Evolutionary conservation across 768 basidiomycete genomes (phyloP).

Genomic region (Suillus bovinus): DNA sequence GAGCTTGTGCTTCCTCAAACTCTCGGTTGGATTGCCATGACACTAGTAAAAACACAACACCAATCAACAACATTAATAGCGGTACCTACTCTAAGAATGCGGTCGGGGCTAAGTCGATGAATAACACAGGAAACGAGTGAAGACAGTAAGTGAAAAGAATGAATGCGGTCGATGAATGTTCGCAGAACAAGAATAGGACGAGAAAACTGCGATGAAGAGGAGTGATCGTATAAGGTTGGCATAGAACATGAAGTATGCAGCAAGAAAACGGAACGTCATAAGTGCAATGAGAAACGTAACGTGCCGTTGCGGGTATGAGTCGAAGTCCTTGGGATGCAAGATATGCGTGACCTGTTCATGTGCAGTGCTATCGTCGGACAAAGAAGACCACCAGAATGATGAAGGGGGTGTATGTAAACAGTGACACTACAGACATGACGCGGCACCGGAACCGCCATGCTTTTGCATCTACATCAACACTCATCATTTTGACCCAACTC

Average conservation of each 20-base stretch:
- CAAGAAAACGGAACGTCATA: conserved; percentile 10
- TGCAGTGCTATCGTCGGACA: conserved; percentile 35
- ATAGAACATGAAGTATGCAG: conserved; percentile 5
- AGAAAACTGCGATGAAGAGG: conserved; percentile 15
- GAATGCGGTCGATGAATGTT: conserved; percentile 8
- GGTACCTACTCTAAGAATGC: conserved; percentile 11
- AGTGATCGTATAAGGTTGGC: conserved; percentile 4
- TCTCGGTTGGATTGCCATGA: neutral
- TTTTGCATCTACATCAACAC: conserved; percentile 53
- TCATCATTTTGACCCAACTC: conserved; percentile 9
- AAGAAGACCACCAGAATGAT: conserved; percentile 73
- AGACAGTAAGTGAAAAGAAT: conserved; percentile 21
- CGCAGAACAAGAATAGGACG: conserved; percentile 10
- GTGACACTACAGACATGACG: conserved; percentile 63
- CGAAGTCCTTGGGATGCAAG: conserved; percentile 2
- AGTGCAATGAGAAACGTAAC: conserved; percentile 21
- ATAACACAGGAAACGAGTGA: conserved; percentile 30
- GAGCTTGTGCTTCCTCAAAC: neutral
- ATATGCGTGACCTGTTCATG: conserved; percentile 13
- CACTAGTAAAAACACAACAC: conserved; percentile 22
- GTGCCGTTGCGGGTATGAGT: neutral
- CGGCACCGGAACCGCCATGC: conserved; percentile 79
- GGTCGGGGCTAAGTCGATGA: conserved; percentile 27
- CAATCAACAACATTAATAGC: conserved; percentile 22
- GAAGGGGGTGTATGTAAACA: conserved; percentile 79